Conservation (phyloP, 2,329 filamentous ascomycete genomes). For the Didymella arachidicola region DNA sequence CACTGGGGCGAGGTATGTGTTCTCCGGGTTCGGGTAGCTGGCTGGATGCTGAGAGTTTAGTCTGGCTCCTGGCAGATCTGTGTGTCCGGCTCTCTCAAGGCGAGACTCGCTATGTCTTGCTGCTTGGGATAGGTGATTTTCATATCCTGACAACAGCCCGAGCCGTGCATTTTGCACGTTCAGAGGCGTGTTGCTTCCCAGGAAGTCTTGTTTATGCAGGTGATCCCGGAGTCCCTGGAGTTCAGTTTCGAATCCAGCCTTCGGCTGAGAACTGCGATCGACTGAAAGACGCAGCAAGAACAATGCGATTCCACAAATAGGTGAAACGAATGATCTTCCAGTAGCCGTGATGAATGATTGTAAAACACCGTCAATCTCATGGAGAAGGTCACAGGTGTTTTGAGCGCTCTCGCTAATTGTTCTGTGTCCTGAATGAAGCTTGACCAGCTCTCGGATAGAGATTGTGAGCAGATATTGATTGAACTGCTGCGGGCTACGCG, state of each 20-base stretch:
- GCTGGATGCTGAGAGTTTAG: background rate
- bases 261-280: background rate
- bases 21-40: background rate
- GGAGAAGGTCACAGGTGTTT: background rate
- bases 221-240: background rate
- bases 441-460: background rate
- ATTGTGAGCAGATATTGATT: background rate
- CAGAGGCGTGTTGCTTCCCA: background rate
- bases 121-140: background rate
- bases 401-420: background rate
- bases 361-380: background rate
- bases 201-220: background rate
- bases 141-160: background rate
- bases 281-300: background rate
- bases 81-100: background rate
- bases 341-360: background rate
- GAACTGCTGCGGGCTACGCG: background rate
- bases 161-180: background rate
- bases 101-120: background rate
- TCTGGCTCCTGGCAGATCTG: background rate
- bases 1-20: background rate
- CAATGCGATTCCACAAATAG: background rate
- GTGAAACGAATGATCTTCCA: background rate
- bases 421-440: background rate
- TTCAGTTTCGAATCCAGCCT: background rate